Base-by-base conservation (phyloP, 805 yeast species). In the Candida xiaguanensis region DNA sequence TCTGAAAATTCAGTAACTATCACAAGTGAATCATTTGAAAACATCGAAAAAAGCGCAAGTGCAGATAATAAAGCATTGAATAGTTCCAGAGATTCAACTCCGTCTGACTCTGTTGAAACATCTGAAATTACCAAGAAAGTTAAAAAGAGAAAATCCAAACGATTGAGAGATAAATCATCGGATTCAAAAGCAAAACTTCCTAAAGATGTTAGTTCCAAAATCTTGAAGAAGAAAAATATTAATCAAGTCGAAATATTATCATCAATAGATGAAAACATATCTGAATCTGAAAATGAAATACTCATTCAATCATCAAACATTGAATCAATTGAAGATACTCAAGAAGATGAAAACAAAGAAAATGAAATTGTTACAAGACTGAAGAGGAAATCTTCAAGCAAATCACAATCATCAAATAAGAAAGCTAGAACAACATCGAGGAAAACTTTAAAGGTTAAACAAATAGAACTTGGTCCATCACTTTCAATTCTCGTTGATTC, bases 291-390 rank as follows among this genome's bases (percentile, higher is more conserved):
- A 16, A 34, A 26, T 6, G 38, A 20, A 14, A 31, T 42, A 5
- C 18, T 45, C 4, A 31, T 41, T 18, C 48, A 37, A 20, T n/a
- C n/a, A 24, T n/a, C 15, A 2, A 37, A 33, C 12, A 44, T 41
- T 16, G 49, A 45, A 15, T 14, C 40, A 6, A 34, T 41, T 5
- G 47, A 45, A 7, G 45, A 45, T 27, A 35, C 38, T 7, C 38
- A 35, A 27, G 32, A 26, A 16, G 16, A 26, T 20, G 32, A 26
- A 4, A 9, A 26, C 18, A 27, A 35, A 27, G 38, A 26, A 27
- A 27, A 35, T 27, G 22, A 4, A 17, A 16, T 11, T n/a, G 8
- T 34, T 13, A 25, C 24, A 34, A 34, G 13, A 22, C 9, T 16
- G n/a, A 32, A 32, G n/a, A 32, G 36, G 22, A 32, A 31, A 31